A percentile compares a stretch with the other conserved stretches of the same genome.
phyloP scores from a whole-genome alignment of 441 rosid species.

The Codiaeum variegatum region DNA sequence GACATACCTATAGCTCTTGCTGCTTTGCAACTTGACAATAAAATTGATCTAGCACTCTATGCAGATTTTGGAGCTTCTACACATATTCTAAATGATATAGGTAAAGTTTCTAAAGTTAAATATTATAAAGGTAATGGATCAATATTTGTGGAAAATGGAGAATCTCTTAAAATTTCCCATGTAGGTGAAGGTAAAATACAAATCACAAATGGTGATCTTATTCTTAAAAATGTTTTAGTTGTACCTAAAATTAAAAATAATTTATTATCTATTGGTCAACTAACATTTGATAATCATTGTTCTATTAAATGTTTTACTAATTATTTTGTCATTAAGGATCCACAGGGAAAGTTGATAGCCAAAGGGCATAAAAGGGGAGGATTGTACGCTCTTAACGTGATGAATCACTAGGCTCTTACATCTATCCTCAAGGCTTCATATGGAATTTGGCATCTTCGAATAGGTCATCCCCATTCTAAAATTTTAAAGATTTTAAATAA shows the following conservation, averaged over 20 bases:
- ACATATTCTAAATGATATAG: background rate
- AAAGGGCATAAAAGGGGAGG: background rate
- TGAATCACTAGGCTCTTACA: background rate
- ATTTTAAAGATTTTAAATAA: background rate
- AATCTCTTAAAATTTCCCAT: background rate
- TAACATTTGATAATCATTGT: no score
- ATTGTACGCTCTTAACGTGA: background rate
- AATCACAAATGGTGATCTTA: background rate
- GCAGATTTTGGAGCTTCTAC: background rate
- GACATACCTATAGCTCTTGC: slow-evolving; percentile 2
- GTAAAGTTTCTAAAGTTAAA: background rate
- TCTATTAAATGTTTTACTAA: no score
- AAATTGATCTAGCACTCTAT: background rate
- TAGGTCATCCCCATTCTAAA: no score
- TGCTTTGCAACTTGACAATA: background rate
- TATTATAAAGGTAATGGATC: slow-evolving; percentile 2
- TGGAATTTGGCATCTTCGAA: background rate
- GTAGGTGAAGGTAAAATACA: background rate
- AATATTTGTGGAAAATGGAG: background rate
- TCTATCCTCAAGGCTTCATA: background rate
- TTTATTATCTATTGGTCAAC: no score
- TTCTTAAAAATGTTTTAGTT: background rate
- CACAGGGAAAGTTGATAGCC: background rate
- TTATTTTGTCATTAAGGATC: no score
- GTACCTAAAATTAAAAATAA: no score